phyloP scores from a whole-genome alignment of 352 stramenopile species.

The Globisporangium echinulatum region DNA sequence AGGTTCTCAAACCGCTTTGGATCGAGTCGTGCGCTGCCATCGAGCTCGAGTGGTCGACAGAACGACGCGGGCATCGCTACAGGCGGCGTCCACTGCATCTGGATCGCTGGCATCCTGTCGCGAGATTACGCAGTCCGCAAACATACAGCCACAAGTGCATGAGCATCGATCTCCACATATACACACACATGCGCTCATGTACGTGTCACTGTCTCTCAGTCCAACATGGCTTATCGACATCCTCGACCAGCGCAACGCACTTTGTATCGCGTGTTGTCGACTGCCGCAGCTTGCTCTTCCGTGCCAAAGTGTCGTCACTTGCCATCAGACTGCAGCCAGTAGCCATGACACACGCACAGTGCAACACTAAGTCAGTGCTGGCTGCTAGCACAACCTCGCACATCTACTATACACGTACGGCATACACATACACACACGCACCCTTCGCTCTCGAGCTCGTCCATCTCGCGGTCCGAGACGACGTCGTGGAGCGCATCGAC shows the following conservation, averaged over 20 bases:
- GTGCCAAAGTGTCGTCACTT: too few species aligned
- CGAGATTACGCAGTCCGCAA: not conserved
- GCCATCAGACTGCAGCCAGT: constrained; percentile 5
- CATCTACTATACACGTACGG: too few species aligned
- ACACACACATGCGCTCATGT: not conserved
- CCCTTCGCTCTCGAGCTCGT: constrained; percentile 14
- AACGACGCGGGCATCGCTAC: constrained; percentile 10
- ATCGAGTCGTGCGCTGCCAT: constrained; percentile 35
- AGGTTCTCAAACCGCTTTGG: constrained; percentile 68
- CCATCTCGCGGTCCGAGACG: constrained; percentile 8
- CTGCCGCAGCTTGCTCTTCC: constrained; percentile 10
- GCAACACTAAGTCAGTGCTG: not conserved
- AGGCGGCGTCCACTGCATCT: constrained; percentile 54
- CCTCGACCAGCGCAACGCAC: constrained; percentile 12
- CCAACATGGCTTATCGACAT: not conserved
- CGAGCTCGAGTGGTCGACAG: constrained; percentile 28
- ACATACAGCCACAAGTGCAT: too few species aligned
- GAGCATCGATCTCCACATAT: too few species aligned
- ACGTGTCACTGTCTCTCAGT: not conserved
- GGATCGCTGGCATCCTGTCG: constrained; percentile 52
- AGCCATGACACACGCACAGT: not conserved
- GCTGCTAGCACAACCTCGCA: not conserved
- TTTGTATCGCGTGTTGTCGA: constrained; percentile 20
- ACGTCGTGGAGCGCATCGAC: constrained; percentile 2
- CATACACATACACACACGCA: not conserved